Percentiles rank a stretch among this genome's conserved stretches.
Conservation (phyloP, 257 asterid species). For the Agastache rugosa region DNA sequence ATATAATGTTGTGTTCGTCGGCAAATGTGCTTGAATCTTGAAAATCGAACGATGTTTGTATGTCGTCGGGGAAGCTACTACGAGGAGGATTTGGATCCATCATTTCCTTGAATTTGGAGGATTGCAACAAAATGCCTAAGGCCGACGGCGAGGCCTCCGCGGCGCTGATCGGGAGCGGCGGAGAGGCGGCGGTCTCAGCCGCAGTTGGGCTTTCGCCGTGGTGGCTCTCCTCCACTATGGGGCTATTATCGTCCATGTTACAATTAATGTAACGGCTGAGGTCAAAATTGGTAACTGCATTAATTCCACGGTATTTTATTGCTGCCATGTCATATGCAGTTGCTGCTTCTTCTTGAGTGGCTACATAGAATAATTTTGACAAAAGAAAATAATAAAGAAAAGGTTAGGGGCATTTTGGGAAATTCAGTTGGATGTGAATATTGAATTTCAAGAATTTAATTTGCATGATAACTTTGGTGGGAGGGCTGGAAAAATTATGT, state of each 20-base stretch:
- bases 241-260: conserved; percentile 31
- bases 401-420: conserved; percentile 25
- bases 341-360: conserved; percentile 98
- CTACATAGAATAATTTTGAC: conserved; percentile 41
- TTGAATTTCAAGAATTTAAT: conserved; percentile 46
- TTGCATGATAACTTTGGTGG: conserved; percentile 63
- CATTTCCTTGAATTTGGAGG: conserved; percentile 75
- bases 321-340: conserved; percentile 97
- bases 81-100: conserved; percentile 59
- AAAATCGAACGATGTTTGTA: conserved; percentile 87
- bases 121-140: conserved; percentile 58
- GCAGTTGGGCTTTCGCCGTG: conserved; percentile 44
- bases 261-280: conserved; percentile 68
- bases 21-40: conserved; percentile 66
- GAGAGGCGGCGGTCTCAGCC: conserved; percentile 34
- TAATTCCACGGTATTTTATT: conserved; percentile 85
- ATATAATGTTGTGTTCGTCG: conserved; percentile 69
- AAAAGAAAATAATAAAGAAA: not conserved
- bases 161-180: conserved; percentile 30
- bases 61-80: conserved; percentile 84
- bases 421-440: conserved; percentile 3
- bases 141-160: conserved; percentile 58
- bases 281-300: conserved; percentile 95
- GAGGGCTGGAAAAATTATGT: conserved; percentile 31
- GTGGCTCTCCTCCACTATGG: conserved; percentile 32